Evolutionary conservation across 305 asterid species (phyloP).

Genomic region (Fraxinus velutina): DNA sequence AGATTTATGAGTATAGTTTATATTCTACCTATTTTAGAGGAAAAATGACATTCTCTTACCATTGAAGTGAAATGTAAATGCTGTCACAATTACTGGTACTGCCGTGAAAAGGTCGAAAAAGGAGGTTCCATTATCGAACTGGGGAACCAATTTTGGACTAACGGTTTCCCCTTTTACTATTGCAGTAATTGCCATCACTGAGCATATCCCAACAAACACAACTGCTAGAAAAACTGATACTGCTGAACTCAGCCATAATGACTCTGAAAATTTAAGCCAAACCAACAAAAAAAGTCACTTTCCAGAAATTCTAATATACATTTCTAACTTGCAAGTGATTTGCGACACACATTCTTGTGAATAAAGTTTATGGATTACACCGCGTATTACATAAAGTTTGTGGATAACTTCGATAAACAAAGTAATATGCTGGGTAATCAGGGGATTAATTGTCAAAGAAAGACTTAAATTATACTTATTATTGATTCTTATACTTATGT

Average conservation of each 20-base stretch:
- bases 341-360: not conserved
- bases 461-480: not conserved
- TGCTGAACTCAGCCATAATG: constrained; percentile 77
- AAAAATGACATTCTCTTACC: constrained; percentile 37
- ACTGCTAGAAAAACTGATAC: constrained; percentile 69
- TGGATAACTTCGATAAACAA: not conserved
- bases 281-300: not conserved
- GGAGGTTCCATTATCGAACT: constrained; percentile 50
- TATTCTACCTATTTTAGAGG: not conserved
- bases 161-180: constrained; percentile 53
- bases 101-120: constrained; percentile 90
- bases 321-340: not conserved
- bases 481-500: not conserved
- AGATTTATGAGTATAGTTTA: not conserved
- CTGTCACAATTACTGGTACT: constrained; percentile 82
- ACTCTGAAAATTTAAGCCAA: constrained; percentile 53
- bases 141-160: constrained; percentile 58
- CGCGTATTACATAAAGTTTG: not conserved
- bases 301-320: not conserved
- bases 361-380: not conserved
- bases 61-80: constrained; percentile 84
- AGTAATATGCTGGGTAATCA: not conserved
- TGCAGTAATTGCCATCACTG: constrained; percentile 67
- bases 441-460: not conserved
- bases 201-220: constrained; percentile 77